Percentiles rank a stretch among this genome's conserved stretches.
These are phyloP conservation scores for Heliamphora pulchella DNA, from an alignment of 179 eudicot species.

Conservation along the genomic window DNA sequence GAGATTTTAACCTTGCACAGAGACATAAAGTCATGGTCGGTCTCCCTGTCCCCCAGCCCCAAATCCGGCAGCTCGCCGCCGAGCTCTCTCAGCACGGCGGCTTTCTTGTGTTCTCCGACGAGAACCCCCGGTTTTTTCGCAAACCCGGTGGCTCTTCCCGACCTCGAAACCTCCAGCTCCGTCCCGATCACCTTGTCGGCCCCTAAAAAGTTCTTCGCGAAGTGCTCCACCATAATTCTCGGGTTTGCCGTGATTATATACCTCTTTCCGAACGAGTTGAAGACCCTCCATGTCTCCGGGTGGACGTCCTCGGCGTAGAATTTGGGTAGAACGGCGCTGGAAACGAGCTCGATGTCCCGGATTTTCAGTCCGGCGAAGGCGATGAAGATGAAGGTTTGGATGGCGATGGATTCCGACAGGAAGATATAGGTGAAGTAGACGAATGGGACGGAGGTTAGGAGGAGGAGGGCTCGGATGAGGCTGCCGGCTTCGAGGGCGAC, in stretches of 20 bases:
- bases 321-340: slow-evolving; percentile 55
- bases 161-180: slow-evolving; percentile 47
- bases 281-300: slow-evolving; percentile 56
- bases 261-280: slow-evolving; percentile 51
- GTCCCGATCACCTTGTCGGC: slow-evolving; percentile 71
- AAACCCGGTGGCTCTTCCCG: slow-evolving; percentile 58
- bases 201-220: slow-evolving; percentile 56
- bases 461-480: slow-evolving; percentile 44
- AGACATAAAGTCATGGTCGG: slow-evolving; percentile 67
- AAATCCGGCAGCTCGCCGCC: slow-evolving; percentile 44
- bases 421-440: slow-evolving; percentile 37
- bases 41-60: slow-evolving; percentile 57
- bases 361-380: slow-evolving; percentile 49
- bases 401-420: slow-evolving; percentile 46
- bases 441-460: slow-evolving; percentile 39
- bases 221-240: slow-evolving; percentile 68
- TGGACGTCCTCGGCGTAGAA: slow-evolving; percentile 63
- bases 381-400: slow-evolving; percentile 41
- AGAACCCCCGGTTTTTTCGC: slow-evolving; percentile 55
- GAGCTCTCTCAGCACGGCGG: slow-evolving; percentile 38
- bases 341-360: slow-evolving; percentile 54
- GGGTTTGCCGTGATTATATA: slow-evolving; percentile 58
- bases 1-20: slow-evolving; percentile 60
- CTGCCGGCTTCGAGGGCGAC: slow-evolving; percentile 72
- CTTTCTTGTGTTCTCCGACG: slow-evolving; percentile 44